Base-by-base conservation (phyloP, 352 stramenopile species). In the Globisporangium middletonii region DNA sequence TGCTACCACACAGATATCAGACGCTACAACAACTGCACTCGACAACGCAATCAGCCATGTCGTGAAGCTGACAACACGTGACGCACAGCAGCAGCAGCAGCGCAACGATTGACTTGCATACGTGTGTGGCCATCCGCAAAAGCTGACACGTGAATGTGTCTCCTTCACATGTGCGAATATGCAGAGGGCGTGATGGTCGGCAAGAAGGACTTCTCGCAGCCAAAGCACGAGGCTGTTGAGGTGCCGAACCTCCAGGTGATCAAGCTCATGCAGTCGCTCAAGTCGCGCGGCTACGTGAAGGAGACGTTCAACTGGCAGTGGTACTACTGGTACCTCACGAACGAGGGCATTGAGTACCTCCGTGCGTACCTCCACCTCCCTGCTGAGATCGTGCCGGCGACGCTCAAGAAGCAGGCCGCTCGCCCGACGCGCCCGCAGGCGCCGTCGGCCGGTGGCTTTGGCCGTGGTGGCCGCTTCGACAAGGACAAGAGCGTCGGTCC, bases 231-330 rank as follows among this genome's bases (percentile, higher is more conserved):
- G 70, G 83, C 97, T 57, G 97, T 99, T 59, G 96, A 99, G 57
- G 96, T 99, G 66, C 88, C 92, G 54, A 99, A 99, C 88, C 90
- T 99, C 62, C 94, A 99, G 76, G 97, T 98, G 60, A 95, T 98
- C 68, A 97, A 97, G 78, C 81, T 98, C 64, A 97, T 99, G 82
- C 98, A 98, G 78, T 99, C 94, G 64, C 89, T 99, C 63, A 96
- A 97, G 75, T 98, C 91, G 61, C 92, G 93, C 63, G 96, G 93
- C 67, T 99, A 97, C 79, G 86, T 99, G 57, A 97, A 96, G 65
- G 88, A 99, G 79, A 99, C 97, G 57, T 99, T 99, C 90, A 98
- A 96, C 75, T 99, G 97, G 97, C 97, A 99, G 81, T 98, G 97
- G 84, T 98, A 97, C 78, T 99, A 99, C 94, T 99, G 95, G 85